Percentiles rank a stretch among this genome's conserved stretches.
phyloP scores from a whole-genome alignment of 2,329 filamentous ascomycete genomes.

The Epichloe typhina region DNA sequence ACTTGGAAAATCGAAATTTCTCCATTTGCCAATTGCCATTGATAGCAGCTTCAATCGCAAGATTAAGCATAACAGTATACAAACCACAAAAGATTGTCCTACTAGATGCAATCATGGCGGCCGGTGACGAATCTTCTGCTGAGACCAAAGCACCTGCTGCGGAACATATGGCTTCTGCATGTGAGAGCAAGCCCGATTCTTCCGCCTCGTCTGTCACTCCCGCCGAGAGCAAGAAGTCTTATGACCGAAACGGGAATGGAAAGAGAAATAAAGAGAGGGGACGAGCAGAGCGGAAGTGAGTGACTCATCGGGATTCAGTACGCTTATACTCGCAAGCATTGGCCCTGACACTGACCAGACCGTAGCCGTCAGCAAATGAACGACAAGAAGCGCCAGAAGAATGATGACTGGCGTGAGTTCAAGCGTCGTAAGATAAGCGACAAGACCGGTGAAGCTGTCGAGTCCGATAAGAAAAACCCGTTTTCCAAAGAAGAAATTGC shows the following conservation, averaged over 20 bases:
- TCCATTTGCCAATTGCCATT: constrained; percentile 3
- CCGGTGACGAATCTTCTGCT: constrained; percentile 17
- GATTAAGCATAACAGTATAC: neutral
- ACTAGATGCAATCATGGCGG: constrained; percentile 21
- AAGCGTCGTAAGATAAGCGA: constrained; percentile 29
- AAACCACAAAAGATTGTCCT: constrained; percentile 1
- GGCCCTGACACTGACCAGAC: constrained; percentile 19
- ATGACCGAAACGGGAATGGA: constrained; percentile 4
- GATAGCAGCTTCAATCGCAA: neutral
- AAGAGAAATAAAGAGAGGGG: constrained; percentile 16
- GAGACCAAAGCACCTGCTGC: constrained; percentile 10
- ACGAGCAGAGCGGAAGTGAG: constrained; percentile 12
- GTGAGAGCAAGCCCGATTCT: neutral
- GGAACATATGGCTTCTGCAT: constrained; percentile 7
- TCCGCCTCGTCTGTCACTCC: neutral
- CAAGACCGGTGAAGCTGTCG: constrained; percentile 18
- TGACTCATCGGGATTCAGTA: neutral
- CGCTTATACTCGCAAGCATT: neutral
- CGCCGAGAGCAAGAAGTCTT: constrained; percentile 2
- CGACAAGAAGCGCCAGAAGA: constrained; percentile 25
- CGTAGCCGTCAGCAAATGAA: constrained; percentile 19
- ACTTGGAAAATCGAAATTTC: constrained; percentile 2
- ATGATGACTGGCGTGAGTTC: constrained; percentile 26
- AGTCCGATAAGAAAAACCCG: constrained; percentile 27
- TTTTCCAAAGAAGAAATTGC: constrained; percentile 71